These are phyloP conservation scores for Trichosporon coremiiforme DNA, from an alignment of 1,284 basidiomycete species.

Conservation along the genomic window DNA sequence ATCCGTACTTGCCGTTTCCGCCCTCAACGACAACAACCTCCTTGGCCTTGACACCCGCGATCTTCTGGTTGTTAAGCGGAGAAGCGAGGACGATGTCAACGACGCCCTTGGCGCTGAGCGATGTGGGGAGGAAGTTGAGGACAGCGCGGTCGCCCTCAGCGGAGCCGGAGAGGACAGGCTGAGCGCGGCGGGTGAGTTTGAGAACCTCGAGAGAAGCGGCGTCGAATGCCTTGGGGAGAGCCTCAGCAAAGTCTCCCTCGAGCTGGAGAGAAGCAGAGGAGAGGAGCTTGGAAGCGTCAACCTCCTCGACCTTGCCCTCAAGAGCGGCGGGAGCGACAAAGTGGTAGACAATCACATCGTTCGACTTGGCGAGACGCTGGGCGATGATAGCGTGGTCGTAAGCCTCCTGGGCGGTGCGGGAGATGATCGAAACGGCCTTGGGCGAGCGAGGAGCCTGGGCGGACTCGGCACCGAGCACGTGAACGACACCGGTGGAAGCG, in stretches of 20 bases:
- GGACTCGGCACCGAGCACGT: conserved; percentile 44
- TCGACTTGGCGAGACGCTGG: conserved; percentile 65
- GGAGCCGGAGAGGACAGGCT: conserved; percentile 59
- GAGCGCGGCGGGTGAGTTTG: conserved; percentile 65
- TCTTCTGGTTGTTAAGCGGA: conserved; percentile 69
- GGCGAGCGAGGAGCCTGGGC: conserved; percentile 39
- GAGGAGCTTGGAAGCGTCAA: conserved; percentile 61
- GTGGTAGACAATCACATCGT: conserved; percentile 73
- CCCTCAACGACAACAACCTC: conserved; percentile 82
- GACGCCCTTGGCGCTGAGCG: conserved; percentile 53
- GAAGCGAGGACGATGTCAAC: conserved; percentile 67
- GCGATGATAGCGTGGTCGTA: conserved; percentile 75
- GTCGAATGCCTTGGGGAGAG: conserved; percentile 65
- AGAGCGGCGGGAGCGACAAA: conserved; percentile 64
- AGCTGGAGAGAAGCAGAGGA: conserved; percentile 27
- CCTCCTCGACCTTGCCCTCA: conserved; percentile 58
- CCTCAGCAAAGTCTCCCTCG: conserved; percentile 30
- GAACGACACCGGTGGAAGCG: conserved; percentile 38
- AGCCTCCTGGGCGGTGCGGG: conserved; percentile 66
- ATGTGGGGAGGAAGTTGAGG: conserved; percentile 68
- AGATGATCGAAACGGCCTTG: conserved; percentile 63
- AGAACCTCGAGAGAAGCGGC: conserved; percentile 66
- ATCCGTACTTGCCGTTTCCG: conserved; percentile 82
- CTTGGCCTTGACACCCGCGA: conserved; percentile 68
- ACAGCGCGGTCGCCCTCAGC: conserved; percentile 67